Conservation (phyloP, 202 grass and related monocot species). For the Zizania palustris region DNA sequence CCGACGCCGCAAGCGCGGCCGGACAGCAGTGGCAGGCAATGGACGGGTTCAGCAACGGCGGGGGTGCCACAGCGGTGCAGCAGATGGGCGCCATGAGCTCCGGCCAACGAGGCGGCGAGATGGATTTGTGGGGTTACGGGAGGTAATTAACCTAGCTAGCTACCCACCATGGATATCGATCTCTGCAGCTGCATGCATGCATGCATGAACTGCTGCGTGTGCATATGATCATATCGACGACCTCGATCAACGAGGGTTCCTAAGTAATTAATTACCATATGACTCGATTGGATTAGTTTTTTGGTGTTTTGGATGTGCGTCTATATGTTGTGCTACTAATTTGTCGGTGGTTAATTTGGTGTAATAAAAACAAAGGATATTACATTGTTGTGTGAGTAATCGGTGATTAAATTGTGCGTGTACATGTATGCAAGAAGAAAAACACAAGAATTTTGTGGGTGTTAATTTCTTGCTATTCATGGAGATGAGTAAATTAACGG, state of each 20-base stretch:
- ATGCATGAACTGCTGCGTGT: not conserved
- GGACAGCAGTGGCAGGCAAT: conserved; percentile 68
- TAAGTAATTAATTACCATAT: conserved; percentile 23
- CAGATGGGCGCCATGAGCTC: conserved; percentile 70
- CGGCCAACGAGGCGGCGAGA: conserved; percentile 68
- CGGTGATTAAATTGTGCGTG: too few species aligned
- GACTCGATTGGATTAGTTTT: conserved; percentile 45
- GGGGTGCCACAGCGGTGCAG: conserved; percentile 51
- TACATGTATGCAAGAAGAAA: not conserved
- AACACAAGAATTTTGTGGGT: conserved; percentile 20
- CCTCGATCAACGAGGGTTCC: not conserved
- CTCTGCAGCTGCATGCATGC: conserved; percentile 1
- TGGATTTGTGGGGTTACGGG: conserved; percentile 90
- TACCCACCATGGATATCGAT: not conserved
- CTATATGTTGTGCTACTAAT: conserved; percentile 50
- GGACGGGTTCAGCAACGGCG: conserved; percentile 60
- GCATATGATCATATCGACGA: not conserved
- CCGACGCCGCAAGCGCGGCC: conserved; percentile 1
- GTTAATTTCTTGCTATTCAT: too few species aligned
- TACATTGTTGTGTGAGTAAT: conserved; percentile 3
- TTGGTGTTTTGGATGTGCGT: conserved; percentile 21
- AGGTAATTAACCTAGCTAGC: conserved; percentile 41
- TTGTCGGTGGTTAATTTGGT: conserved; percentile 37
- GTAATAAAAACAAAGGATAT: conserved; percentile 49
- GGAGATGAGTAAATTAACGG: too few species aligned